Conservation (phyloP, 2,329 filamentous ascomycete genomes). For the Colletotrichum graminicola region DNA sequence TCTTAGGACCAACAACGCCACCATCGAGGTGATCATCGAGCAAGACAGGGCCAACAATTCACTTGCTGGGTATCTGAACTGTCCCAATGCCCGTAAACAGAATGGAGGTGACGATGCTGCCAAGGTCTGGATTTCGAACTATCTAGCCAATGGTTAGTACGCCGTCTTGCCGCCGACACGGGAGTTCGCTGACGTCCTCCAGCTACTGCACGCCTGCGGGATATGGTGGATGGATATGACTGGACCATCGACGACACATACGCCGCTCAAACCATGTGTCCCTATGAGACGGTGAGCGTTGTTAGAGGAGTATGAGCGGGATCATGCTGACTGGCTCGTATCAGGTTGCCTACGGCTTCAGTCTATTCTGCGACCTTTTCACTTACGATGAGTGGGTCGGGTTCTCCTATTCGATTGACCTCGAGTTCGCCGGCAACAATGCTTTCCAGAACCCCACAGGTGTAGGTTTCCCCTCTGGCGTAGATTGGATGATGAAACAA, state of each 20-base stretch:
- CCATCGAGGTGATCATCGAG: slow-evolving; percentile 80
- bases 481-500: slow-evolving; percentile 46
- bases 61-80: slow-evolving; percentile 75
- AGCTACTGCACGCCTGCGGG: slow-evolving; percentile 71
- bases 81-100: slow-evolving; percentile 70
- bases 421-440: slow-evolving; percentile 71
- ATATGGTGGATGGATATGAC: slow-evolving; percentile 67
- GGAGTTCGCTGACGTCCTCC: slow-evolving; percentile 13
- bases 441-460: slow-evolving; percentile 75
- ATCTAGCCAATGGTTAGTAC: slow-evolving; percentile 69
- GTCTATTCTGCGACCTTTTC: slow-evolving; percentile 79
- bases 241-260: slow-evolving; percentile 75
- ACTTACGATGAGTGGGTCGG: slow-evolving; percentile 80
- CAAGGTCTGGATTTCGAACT: slow-evolving; percentile 71
- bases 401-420: slow-evolving; percentile 78
- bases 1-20: slow-evolving; percentile 73
- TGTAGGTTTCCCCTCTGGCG: slow-evolving; percentile 56
- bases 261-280: slow-evolving; percentile 78
- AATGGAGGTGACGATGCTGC: slow-evolving; percentile 65
- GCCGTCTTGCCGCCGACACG: slow-evolving; percentile 15
- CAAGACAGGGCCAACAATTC: slow-evolving; percentile 75
- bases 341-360: slow-evolving; percentile 78
- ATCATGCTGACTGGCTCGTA: background rate
- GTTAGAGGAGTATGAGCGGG: background rate
- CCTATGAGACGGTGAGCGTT: slow-evolving; percentile 74